Evolutionary conservation across 257 asterid species (phyloP), one percentile per base, ranked within the genome.

Genomic region (Mitragyna speciosa): DNA sequence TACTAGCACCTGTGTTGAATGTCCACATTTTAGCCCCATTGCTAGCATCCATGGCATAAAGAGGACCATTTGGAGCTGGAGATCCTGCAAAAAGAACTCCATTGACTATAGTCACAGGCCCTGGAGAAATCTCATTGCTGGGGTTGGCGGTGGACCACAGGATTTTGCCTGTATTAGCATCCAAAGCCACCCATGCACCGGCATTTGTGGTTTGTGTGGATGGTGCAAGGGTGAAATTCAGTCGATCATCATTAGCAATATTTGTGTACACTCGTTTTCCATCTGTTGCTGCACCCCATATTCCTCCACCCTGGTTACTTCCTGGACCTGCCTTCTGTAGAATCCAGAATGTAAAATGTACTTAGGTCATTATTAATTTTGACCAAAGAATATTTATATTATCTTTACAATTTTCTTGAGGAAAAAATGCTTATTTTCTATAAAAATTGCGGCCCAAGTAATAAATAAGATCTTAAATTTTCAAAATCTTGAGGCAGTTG

Each of bases 181-280:
- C 92, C 87, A 90, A 49, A 2, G 94, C 97, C 72, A 94, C 97
- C 97, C 98, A 94, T 71, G 89, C 97, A 28, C 97, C 97, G 1
- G 89, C 87, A 0, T 87, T 85, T 28, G 97, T 92, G 61, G 85
- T 90, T 75, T 28, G 87, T 15, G 72, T 83, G 0, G 90, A 87
- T 10, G 97, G 97, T 54, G 88, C 86, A 2, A 92, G 88, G 16
- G 80, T 78, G 85, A 92, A 91, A 16, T 87, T 86, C 33, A 80
- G 70, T n/a, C 83, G 72, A 77, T 82, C 41, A 7, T 80, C 84
- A 19, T 92, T 94, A 0, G 65, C 92, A 49, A 91, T 91, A 86
- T 92, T 91, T 14, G 97, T 94, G 79, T 89, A 94, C 1, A 94
- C 87, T 9, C 87, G 85, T 6, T 1, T 8, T 17, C 97, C 97